A percentile compares a stretch with the other conserved stretches of the same genome.
Evolutionary conservation across 306 rosid genomes (phyloP).

Genomic region (Sindora glabra): DNA sequence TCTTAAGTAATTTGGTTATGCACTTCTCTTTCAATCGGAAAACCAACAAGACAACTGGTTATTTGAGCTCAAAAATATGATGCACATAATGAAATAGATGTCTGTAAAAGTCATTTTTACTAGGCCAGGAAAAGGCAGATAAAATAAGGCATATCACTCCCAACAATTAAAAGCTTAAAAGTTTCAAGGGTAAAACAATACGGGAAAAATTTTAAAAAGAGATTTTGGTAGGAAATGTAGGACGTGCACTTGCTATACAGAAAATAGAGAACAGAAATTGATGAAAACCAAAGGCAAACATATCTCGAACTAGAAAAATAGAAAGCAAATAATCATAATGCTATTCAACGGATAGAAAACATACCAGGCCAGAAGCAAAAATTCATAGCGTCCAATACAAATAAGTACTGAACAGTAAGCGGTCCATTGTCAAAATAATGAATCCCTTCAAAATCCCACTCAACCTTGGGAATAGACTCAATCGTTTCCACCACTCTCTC

Average conservation of each 20-base stretch:
- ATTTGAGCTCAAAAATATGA: too few relatives aligned
- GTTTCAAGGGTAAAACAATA: too few relatives aligned
- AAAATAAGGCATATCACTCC: background rate
- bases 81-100: too few relatives aligned
- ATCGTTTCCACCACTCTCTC: conserved; percentile 66
- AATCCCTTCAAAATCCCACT: conserved; percentile 99
- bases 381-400: conserved; percentile 83
- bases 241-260: too few relatives aligned
- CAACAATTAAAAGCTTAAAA: too few relatives aligned
- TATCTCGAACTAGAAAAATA: too few relatives aligned
- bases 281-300: too few relatives aligned
- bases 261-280: too few relatives aligned
- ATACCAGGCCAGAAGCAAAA: conserved; percentile 99
- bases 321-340: too few relatives aligned
- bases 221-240: too few relatives aligned
- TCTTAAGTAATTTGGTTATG: too few relatives aligned
- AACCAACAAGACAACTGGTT: conserved; percentile 3
- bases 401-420: conserved; percentile 81
- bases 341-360: background rate
- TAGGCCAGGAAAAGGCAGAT: background rate
- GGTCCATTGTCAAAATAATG: conserved; percentile 92
- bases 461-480: conserved; percentile 68
- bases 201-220: too few relatives aligned
- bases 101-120: background rate
- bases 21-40: background rate